These are phyloP conservation scores for Monosporascus ibericus DNA, from an alignment of 2,329 filamentous ascomycete genomes.

Conservation along the genomic window DNA sequence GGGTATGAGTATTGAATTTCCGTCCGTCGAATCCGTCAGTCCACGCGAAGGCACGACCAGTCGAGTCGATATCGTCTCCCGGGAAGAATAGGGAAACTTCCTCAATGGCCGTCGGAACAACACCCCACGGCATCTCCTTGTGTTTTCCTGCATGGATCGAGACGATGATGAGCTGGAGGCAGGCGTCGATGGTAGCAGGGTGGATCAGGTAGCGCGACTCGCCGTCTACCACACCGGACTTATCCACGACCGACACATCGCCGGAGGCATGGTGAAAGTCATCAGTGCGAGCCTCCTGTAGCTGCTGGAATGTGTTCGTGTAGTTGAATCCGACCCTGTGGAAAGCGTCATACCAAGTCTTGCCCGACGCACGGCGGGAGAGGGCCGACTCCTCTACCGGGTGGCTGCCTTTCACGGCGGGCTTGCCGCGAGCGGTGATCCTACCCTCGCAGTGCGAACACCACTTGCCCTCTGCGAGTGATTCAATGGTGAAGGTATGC, in stretches of 20 bases:
- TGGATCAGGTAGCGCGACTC: constrained; percentile 27
- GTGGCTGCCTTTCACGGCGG: background rate
- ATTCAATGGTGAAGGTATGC: constrained; percentile 13
- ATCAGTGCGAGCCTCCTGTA: constrained; percentile 8
- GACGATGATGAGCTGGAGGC: constrained; percentile 16
- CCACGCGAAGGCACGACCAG: constrained; percentile 6
- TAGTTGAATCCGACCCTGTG: constrained; percentile 15
- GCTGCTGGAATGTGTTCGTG: constrained; percentile 9
- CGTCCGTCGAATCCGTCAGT: constrained; percentile 9
- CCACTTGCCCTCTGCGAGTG: constrained; percentile 9
- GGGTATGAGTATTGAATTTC: constrained; percentile 12
- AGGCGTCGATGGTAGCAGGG: constrained; percentile 26
- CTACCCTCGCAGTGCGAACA: constrained; percentile 10
- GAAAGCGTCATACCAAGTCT: constrained; percentile 13
- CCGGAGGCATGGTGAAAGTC: constrained; percentile 6
- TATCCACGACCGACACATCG: constrained; percentile 1
- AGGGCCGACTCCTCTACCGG: constrained; percentile 6
- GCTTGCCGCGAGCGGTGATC: constrained; percentile 4
- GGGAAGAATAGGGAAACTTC: constrained; percentile 9
- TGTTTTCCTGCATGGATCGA: constrained; percentile 10
- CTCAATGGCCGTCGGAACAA: constrained; percentile 9
- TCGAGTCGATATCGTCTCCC: constrained; percentile 1
- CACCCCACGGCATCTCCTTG: constrained; percentile 13
- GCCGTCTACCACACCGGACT: constrained; percentile 2
- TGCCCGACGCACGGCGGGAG: constrained; percentile 8